Percentiles rank a stretch among this genome's conserved stretches.
phyloP scores from a whole-genome alignment of 2,329 filamentous ascomycete genomes.

The Xylariaceae sp. region DNA sequence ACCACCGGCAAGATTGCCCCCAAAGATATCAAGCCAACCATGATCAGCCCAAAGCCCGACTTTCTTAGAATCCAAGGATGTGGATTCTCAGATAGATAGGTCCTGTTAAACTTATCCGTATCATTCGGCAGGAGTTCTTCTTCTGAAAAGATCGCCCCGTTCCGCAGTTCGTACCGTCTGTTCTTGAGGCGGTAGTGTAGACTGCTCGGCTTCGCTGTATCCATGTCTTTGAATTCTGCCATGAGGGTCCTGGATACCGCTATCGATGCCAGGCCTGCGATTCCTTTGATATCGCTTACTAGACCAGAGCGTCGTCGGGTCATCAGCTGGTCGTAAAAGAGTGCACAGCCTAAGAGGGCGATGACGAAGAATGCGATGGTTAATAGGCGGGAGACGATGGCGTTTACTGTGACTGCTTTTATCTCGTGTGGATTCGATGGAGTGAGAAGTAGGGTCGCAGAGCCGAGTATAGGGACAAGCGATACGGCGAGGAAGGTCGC shows the following conservation, averaged over 20 bases:
- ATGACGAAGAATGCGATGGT: constrained; percentile 52
- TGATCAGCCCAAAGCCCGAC: constrained; percentile 54
- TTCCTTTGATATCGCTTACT: constrained; percentile 62
- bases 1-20: constrained; percentile 54
- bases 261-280: constrained; percentile 70
- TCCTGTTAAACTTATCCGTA: constrained; percentile 43
- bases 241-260: constrained; percentile 67
- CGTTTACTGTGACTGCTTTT: constrained; percentile 53
- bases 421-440: constrained; percentile 40
- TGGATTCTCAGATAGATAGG: constrained; percentile 53
- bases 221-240: constrained; percentile 67
- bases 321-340: constrained; percentile 54
- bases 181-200: constrained; percentile 64
- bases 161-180: constrained; percentile 62
- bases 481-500: constrained; percentile 61
- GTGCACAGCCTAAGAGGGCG: constrained; percentile 49
- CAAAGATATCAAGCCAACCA: constrained; percentile 52
- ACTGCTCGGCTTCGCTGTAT: constrained; percentile 58
- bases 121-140: constrained; percentile 43
- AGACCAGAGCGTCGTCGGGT: constrained; percentile 60
- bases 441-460: constrained; percentile 53
- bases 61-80: constrained; percentile 64
- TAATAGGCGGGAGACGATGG: constrained; percentile 56
- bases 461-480: constrained; percentile 62
- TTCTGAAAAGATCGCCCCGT: constrained; percentile 64